These are phyloP conservation scores for Penicillium sp. DNA, from an alignment of 2,329 filamentous ascomycete species.

Conservation along the genomic window DNA sequence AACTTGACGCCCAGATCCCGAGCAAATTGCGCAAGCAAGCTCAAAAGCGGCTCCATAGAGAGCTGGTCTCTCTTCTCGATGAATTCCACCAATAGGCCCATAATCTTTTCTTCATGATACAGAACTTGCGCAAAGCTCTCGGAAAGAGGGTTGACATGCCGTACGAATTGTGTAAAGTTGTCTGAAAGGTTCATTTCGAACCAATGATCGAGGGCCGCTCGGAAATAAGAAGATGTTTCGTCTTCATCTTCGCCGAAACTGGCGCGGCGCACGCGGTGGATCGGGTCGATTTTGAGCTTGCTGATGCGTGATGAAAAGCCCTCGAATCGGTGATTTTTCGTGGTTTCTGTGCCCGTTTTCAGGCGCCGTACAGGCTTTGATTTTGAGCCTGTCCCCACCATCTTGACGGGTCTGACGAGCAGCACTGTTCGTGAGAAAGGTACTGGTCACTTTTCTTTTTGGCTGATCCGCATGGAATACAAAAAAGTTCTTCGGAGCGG, in stretches of 20 bases:
- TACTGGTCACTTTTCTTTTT: constrained; percentile 19
- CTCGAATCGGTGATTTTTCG: constrained; percentile 85
- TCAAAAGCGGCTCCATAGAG: constrained; percentile 79
- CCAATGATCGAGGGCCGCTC: constrained; percentile 81
- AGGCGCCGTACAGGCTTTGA: constrained; percentile 64
- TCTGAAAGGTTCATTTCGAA: constrained; percentile 84
- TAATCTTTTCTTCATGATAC: constrained; percentile 83
- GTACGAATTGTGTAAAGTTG: constrained; percentile 72
- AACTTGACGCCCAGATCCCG: constrained; percentile 86
- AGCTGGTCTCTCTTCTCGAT: constrained; percentile 75
- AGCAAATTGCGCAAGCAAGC: constrained; percentile 89
- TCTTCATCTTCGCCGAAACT: constrained; percentile 77
- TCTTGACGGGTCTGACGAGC: constrained; percentile 28
- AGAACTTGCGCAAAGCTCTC: constrained; percentile 90
- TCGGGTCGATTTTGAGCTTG: constrained; percentile 88
- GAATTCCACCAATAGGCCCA: constrained; percentile 70
- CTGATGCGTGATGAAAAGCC: constrained; percentile 86
- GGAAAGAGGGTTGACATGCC: constrained; percentile 71
- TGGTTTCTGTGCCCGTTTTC: constrained; percentile 68
- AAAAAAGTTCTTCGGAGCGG: constrained; percentile 39
- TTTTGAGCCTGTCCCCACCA: constrained; percentile 61
- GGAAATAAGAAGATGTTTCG: constrained; percentile 81
- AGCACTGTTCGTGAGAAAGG: constrained; percentile 25
- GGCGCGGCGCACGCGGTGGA: constrained; percentile 78
- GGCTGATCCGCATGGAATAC: constrained; percentile 21